Conservation (phyloP, 1,284 basidiomycete genomes). For the Ceratobasidium sp. region DNA sequence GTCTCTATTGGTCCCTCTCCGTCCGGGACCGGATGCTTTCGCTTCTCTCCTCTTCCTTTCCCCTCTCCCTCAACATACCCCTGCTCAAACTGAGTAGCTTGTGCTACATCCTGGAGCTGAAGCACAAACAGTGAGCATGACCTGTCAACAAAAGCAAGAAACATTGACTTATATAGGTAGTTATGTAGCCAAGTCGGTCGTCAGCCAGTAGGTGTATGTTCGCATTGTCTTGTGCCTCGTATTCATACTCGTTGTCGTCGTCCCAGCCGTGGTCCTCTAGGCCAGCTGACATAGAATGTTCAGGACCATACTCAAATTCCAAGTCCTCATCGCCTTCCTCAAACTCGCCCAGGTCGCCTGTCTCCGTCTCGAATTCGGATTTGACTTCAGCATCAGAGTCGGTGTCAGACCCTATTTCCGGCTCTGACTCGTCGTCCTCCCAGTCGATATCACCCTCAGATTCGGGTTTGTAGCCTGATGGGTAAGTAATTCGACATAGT, state of each 20-base stretch:
- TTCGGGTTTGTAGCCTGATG: not conserved
- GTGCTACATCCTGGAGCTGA: not conserved
- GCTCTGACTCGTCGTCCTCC: not conserved
- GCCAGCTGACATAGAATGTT: not conserved
- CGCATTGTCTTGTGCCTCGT: not conserved
- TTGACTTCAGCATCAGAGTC: conserved; percentile 7
- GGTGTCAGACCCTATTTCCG: not conserved
- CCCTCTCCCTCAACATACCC: not conserved
- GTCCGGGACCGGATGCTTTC: no score
- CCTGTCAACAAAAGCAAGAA: not conserved
- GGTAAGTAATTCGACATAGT: not conserved
- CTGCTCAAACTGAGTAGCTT: not conserved
- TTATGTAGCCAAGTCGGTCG: not conserved
- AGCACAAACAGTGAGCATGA: not conserved
- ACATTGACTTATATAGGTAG: not conserved
- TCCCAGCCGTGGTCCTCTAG: not conserved
- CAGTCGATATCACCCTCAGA: not conserved
- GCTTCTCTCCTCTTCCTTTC: no score
- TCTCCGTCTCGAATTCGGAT: not conserved
- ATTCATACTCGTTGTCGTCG: not conserved
- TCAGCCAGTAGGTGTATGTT: not conserved
- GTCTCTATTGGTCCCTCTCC: no score
- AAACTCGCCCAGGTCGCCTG: conserved; percentile 7
- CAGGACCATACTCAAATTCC: not conserved
- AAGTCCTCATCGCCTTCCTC: not conserved